Evolutionary conservation across 495 filamentous ascomycete genomes (phyloP).

Genomic region (Terfezia boudieri): DNA sequence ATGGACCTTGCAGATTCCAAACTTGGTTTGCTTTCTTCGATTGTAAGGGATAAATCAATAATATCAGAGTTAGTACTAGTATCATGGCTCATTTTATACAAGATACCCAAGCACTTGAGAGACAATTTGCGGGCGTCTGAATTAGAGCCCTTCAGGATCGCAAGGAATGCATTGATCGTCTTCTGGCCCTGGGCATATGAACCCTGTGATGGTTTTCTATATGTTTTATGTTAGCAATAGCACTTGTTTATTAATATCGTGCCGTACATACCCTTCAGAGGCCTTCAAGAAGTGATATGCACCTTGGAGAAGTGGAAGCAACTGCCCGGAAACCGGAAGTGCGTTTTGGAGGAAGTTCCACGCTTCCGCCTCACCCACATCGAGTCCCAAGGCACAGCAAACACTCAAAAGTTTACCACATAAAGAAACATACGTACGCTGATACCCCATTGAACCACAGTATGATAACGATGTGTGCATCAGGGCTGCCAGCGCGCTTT

Average conservation of each 20-base stretch:
- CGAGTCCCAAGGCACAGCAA: not conserved
- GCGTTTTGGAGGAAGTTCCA: not conserved
- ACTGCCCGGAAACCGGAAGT: not conserved
- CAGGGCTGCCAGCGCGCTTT: no score
- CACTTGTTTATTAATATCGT: no score
- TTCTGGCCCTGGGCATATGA: not conserved
- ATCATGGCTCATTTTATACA: conserved; percentile 14
- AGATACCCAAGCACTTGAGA: conserved; percentile 40
- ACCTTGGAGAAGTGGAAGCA: not conserved
- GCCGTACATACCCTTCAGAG: no score
- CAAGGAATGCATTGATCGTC: conserved; percentile 38
- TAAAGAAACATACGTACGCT: not conserved
- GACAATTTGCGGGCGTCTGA: conserved; percentile 47
- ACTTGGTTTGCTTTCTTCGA: conserved; percentile 43
- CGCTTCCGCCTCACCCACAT: not conserved
- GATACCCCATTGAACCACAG: not conserved
- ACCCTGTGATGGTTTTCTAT: no score
- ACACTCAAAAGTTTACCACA: not conserved
- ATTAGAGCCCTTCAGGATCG: conserved; percentile 48
- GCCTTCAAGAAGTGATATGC: no score
- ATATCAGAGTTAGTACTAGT: conserved; percentile 23
- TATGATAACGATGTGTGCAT: not conserved
- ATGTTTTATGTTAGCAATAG: no score
- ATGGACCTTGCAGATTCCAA: conserved; percentile 22
- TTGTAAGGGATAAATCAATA: conserved; percentile 33